A percentile compares a stretch with the other conserved stretches of the same genome.
Evolutionary conservation across 441 rosid genomes (phyloP).

Genomic region (Corymbia citriodora): DNA sequence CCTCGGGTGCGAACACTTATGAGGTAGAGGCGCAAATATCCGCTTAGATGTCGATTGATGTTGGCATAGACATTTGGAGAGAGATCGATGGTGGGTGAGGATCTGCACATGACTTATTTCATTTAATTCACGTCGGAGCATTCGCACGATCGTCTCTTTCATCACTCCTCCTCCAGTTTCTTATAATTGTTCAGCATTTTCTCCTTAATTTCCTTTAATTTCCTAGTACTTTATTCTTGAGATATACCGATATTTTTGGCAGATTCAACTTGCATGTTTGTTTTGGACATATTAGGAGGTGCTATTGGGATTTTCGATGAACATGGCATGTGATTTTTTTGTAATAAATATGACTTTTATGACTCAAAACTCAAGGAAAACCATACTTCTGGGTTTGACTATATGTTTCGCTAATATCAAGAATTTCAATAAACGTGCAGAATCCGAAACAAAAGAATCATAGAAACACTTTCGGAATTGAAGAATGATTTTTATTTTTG

Average conservation of each 20-base stretch:
- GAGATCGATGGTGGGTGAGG: not conserved
- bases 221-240: not conserved
- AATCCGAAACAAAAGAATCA: not conserved
- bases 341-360: not conserved
- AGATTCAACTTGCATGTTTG: not conserved
- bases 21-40: not conserved
- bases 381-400: not conserved
- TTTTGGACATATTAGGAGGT: not conserved
- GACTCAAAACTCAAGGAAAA: not conserved
- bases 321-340: not conserved
- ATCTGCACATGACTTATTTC: not conserved
- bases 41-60: not conserved
- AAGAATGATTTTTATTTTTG: not conserved
- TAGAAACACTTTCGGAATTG: not conserved
- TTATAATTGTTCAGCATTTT: not conserved
- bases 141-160: not conserved
- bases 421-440: not conserved
- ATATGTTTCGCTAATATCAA: not conserved
- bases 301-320: not conserved
- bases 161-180: not conserved
- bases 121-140: not conserved
- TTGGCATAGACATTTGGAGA: not conserved
- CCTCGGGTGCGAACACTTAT: not conserved
- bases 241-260: not conserved
- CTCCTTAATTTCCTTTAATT: not conserved